phyloP scores from a whole-genome alignment of 2,329 filamentous ascomycete species.

The Pseudocercospora cruenta region DNA sequence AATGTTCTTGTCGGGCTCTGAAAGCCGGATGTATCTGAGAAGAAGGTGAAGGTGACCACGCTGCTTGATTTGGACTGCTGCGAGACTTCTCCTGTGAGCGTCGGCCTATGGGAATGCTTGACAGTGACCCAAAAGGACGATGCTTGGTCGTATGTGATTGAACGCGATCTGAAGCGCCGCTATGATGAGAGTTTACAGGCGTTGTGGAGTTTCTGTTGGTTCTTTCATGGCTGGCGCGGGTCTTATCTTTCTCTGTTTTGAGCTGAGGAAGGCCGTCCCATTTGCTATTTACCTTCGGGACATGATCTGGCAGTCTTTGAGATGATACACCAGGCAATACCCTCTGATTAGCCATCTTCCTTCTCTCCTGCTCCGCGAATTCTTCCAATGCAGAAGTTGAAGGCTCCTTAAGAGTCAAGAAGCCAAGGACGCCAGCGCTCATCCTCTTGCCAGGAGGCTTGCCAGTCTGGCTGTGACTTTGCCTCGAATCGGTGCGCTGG shows the following conservation, averaged over 20 bases:
- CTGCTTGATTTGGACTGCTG: not conserved
- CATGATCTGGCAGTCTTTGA: conserved; percentile 52
- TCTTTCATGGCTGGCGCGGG: conserved; percentile 8
- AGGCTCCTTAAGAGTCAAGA: conserved; percentile 55
- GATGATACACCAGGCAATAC: conserved; percentile 45
- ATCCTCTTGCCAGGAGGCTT: conserved; percentile 37
- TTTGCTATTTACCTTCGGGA: conserved; percentile 59
- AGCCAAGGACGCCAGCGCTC: conserved; percentile 46
- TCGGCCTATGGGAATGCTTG: not conserved
- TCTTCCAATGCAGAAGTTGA: conserved; percentile 52
- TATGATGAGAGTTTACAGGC: conserved; percentile 1
- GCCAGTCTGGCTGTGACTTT: not conserved
- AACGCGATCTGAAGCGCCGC: not conserved
- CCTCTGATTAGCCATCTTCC: conserved; percentile 41
- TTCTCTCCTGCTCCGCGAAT: conserved; percentile 44
- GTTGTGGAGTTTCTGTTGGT: conserved; percentile 4
- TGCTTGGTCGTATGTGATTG: not conserved
- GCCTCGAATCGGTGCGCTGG: conserved; percentile 3
- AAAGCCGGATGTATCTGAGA: conserved; percentile 2
- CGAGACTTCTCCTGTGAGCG: conserved; percentile 1
- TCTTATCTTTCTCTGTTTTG: conserved; percentile 19
- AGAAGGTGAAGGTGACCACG: not conserved
- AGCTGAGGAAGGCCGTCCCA: conserved; percentile 56
- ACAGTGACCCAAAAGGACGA: conserved; percentile 1
- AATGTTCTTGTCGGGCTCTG: not conserved